A percentile compares a stretch with the other conserved stretches of the same genome.
Conservation (phyloP, 345 rosid genomes). For the Microthlaspi erraticum region DNA sequence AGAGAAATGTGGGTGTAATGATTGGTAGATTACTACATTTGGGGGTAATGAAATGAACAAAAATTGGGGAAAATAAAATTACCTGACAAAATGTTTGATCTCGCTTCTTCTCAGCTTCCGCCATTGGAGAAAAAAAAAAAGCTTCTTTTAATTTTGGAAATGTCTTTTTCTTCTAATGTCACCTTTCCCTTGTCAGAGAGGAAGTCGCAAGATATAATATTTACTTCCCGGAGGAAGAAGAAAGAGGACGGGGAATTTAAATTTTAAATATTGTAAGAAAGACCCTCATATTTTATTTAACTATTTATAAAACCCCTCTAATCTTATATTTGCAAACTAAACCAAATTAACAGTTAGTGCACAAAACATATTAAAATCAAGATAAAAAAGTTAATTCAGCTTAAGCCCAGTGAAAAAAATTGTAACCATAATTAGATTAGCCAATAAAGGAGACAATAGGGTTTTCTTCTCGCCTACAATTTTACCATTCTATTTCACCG, state of each 20-base stretch:
- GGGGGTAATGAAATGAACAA: neutral
- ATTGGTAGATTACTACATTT: conserved; percentile 24
- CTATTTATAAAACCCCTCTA: neutral
- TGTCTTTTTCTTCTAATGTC: conserved; percentile 37
- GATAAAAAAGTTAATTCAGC: neutral
- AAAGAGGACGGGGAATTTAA: conserved; percentile 18
- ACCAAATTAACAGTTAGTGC: neutral
- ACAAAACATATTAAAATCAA: neutral
- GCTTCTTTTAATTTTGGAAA: conserved; percentile 13
- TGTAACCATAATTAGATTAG: neutral
- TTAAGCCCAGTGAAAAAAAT: neutral
- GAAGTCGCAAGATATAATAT: conserved; percentile 10
- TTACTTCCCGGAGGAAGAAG: conserved; percentile 10
- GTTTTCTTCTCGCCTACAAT: neutral
- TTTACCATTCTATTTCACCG: too few species aligned
- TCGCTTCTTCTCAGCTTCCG: conserved; percentile 42
- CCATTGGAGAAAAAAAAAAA: conserved; percentile 34
- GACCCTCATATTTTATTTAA: conserved; percentile 19
- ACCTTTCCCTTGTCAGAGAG: conserved; percentile 22
- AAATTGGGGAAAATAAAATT: neutral
- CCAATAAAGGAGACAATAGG: neutral
- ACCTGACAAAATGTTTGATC: conserved; percentile 43
- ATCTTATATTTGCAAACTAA: neutral
- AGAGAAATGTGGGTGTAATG: conserved; percentile 31
- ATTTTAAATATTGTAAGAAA: neutral